Base-by-base conservation (phyloP, 768 basidiomycete genomes). In the Chalciporus sphaerocephalus region DNA sequence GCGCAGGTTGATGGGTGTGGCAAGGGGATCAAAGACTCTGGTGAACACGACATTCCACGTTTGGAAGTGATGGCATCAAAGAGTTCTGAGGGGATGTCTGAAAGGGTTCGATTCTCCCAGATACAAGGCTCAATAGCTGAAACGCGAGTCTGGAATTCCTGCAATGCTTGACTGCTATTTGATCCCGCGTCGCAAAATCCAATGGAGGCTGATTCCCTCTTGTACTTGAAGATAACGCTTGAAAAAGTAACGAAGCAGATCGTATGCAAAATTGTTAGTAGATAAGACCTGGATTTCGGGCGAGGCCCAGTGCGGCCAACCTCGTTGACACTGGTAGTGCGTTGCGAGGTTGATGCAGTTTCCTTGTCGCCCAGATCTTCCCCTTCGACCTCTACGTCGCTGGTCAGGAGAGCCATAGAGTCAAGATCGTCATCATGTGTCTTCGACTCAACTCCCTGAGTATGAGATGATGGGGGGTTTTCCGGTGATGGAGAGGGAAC, bases 161-260 rank as follows among this genome's bases (percentile, higher is more conserved):
- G 77, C 40, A 90, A 65, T 3, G 69, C 68, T 18, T 54, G 62
- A 61, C 85, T 92, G 22, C 81, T 84, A 52, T 72, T 68, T 45
- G 63, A 77, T 16, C 78, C 83, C 27, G 76, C 65, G 51, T 87
- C 80, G 58, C 90, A 92, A 64, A 80, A 92, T 5, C 91, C 90
- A 53, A 92, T 81, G 10, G 72, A 62, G 2, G 81, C 69, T 5
- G 89, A 89, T 53, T 85, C 80, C 11, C 53, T 48, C 67, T 89
- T 90, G 71, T 80, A 87, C 15, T 71, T 70, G 55, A 72, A 53
- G 16, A 72, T 50, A 18, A 65, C 51, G 49, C 62, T 66, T 12
- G 62, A 66, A 16, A 65, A 51, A 15, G 65, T 58, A 18, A 74
- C 46, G 9, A 69, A 48, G 22, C 74, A 49, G 5, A 71, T 44